phyloP scores from a whole-genome alignment of 805 yeast genomes.

The Debaryomyces hansenii region DNA sequence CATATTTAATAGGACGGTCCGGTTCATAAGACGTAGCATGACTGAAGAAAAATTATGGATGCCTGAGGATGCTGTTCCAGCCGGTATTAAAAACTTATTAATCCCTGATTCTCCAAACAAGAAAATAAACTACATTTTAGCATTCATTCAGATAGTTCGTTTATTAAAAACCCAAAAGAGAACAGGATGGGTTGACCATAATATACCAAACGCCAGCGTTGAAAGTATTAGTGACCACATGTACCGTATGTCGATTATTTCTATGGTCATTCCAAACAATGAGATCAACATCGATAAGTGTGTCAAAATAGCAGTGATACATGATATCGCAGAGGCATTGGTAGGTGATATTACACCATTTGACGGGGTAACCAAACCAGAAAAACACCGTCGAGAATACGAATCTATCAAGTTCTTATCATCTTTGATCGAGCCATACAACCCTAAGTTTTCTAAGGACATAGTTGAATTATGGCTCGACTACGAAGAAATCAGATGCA shows the following conservation, averaged over 20 bases:
- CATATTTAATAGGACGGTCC: too few relatives aligned
- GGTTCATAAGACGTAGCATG: background rate
- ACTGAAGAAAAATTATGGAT: slow-evolving; percentile 40
- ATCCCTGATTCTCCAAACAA: slow-evolving; percentile 13
- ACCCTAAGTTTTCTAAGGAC: slow-evolving; percentile 59
- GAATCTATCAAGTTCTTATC: slow-evolving; percentile 69
- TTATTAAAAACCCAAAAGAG: slow-evolving; percentile 76
- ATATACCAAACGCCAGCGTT: slow-evolving; percentile 46
- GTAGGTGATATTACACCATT: slow-evolving; percentile 92
- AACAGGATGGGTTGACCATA: slow-evolving; percentile 91
- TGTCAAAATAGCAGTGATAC: slow-evolving; percentile 82
- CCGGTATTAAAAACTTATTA: slow-evolving; percentile 6
- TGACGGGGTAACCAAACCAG: slow-evolving; percentile 69
- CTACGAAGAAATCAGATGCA: slow-evolving; percentile 78
- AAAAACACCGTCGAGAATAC: slow-evolving; percentile 81
- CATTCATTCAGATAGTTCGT: slow-evolving; percentile 64
- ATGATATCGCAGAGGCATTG: slow-evolving; percentile 90
- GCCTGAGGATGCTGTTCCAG: slow-evolving; percentile 47
- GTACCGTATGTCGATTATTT: slow-evolving; percentile 87
- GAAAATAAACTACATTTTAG: slow-evolving; percentile 49
- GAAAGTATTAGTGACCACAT: slow-evolving; percentile 91
- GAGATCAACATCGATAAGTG: slow-evolving; percentile 65
- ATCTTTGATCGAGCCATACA: slow-evolving; percentile 62
- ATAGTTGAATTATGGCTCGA: slow-evolving; percentile 78
- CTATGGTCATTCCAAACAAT: slow-evolving; percentile 64